Base-by-base conservation (phyloP, 2,329 filamentous ascomycete species). In the Colletotrichum tropicale region DNA sequence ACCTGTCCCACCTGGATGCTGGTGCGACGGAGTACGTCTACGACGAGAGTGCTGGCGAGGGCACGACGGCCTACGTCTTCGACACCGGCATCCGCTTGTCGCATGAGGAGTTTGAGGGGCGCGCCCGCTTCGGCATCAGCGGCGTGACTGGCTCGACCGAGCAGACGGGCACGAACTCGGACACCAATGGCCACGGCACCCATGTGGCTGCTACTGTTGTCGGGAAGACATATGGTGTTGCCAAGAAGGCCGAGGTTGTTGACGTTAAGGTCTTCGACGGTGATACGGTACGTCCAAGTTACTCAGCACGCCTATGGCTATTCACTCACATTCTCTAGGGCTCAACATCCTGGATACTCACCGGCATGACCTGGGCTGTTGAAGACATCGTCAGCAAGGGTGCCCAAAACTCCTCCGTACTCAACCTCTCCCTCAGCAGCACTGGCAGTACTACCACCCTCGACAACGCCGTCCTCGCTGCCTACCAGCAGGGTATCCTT, bases 381-480 rank as follows among this genome's bases (percentile, higher is more conserved):
- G 68, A 78, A 52, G 77, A 81, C 61, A 79, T 79, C 61, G 30
- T 76, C 24, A 69, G 66, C 36, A 78, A 77, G 74, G 74, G 77
- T 16, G 71, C 74, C 16, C 60, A 71, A 18, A 77, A 28, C 10
- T 79, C 80, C 3, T 81, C 85, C 12, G 85, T 87, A 32, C 80
- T 86, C 55, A 85, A 81, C 79, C 84, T 88, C 84, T 86, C 83
- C 18, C 82, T 88, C 16, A 85, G 86, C 21, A 21, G n/a, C 43
- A 2, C 2, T 10, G 86, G 85, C 10, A 79, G 77, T 64, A 87
- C 88, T 28, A 88, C 90, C 0, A 89, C 90, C 6, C 89, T 90
- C 18, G 90, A 90, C 18, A 91, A 91, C 79, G 72, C 72, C 52
- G 68, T 75, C n/a, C 77, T 84, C 58, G 83, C 82, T 26, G 88